Percentiles rank a stretch among this genome's conserved stretches.
phyloP scores from a whole-genome alignment of 2,329 filamentous ascomycete species.

The Paradendryphiella salina region DNA sequence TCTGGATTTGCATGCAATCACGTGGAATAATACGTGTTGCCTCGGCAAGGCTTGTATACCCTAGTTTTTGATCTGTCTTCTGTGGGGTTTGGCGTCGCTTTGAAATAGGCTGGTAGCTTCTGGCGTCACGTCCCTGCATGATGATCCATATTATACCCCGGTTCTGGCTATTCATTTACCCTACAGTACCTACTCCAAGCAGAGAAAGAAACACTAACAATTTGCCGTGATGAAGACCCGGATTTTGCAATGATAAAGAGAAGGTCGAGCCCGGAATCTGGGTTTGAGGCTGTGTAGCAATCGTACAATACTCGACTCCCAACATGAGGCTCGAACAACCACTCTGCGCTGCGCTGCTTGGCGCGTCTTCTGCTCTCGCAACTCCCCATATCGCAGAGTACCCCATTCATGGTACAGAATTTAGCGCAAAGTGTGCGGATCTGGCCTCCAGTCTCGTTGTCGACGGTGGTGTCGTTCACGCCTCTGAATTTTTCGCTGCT shows the following conservation, averaged over 20 bases:
- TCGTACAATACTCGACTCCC: not conserved
- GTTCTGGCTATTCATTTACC: constrained; percentile 1
- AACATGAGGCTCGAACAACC: constrained; percentile 27
- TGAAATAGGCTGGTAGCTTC: not conserved
- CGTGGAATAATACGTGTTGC: no score
- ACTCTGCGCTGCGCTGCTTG: constrained; percentile 18
- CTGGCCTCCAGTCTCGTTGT: constrained; percentile 40
- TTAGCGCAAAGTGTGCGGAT: constrained; percentile 29
- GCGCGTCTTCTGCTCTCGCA: constrained; percentile 13
- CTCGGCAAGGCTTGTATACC: not conserved
- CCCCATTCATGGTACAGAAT: constrained; percentile 11
- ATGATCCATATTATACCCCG: not conserved
- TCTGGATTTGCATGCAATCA: no score
- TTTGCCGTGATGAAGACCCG: not conserved
- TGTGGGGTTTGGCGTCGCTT: not conserved
- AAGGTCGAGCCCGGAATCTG: not conserved
- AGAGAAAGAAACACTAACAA: not conserved
- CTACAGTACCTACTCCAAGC: not conserved
- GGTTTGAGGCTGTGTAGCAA: not conserved
- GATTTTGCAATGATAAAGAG: constrained; percentile 1
- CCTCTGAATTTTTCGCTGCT: constrained; percentile 45
- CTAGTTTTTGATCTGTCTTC: not conserved
- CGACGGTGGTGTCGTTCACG: constrained; percentile 44
- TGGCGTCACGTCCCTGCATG: constrained; percentile 1
- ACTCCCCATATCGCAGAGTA: not conserved